Evolutionary conservation across 108 stramenopile species (phyloP).

Genomic region (Parmales sp.): DNA sequence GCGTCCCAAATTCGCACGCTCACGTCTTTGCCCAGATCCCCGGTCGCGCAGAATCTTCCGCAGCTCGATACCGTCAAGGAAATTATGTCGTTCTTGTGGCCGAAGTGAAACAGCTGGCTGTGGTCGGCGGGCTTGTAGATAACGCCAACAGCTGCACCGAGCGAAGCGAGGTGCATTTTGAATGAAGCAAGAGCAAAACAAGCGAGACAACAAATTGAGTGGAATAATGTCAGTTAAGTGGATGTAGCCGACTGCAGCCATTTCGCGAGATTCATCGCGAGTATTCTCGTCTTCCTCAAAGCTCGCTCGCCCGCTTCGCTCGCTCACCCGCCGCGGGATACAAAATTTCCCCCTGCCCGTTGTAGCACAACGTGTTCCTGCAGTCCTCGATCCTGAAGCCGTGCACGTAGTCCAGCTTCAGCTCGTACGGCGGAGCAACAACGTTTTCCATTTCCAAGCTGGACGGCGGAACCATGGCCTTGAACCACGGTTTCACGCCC

Average conservation of each 20-base stretch:
- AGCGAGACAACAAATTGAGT: too few relatives aligned
- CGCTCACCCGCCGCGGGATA: too few relatives aligned
- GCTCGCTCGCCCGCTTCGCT: too few relatives aligned
- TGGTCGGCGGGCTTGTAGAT: neutral
- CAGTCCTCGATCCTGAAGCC: slow-evolving; percentile 1
- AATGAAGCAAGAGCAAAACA: too few relatives aligned
- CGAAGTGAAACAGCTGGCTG: slow-evolving; percentile 7
- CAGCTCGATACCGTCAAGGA: neutral
- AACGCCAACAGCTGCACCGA: slow-evolving; percentile 12
- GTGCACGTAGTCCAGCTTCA: slow-evolving; percentile 9
- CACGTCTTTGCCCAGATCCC: neutral
- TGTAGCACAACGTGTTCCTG: neutral
- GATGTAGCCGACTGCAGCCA: too few relatives aligned
- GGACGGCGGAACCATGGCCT: neutral
- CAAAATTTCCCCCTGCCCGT: slow-evolving; percentile 7
- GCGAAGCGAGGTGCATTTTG: too few relatives aligned
- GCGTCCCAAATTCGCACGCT: slow-evolving; percentile 14
- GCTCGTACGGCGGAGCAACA: neutral
- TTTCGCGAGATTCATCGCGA: too few relatives aligned
- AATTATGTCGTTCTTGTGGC: slow-evolving; percentile 6
- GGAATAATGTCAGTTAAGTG: too few relatives aligned
- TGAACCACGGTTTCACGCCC: neutral
- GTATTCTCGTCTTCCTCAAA: too few relatives aligned
- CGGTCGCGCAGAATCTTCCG: slow-evolving; percentile 11
- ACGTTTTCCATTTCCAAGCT: slow-evolving; percentile 7